phyloP scores from a whole-genome alignment of 306 rosid species.

The Cucurbita maxima region DNA sequence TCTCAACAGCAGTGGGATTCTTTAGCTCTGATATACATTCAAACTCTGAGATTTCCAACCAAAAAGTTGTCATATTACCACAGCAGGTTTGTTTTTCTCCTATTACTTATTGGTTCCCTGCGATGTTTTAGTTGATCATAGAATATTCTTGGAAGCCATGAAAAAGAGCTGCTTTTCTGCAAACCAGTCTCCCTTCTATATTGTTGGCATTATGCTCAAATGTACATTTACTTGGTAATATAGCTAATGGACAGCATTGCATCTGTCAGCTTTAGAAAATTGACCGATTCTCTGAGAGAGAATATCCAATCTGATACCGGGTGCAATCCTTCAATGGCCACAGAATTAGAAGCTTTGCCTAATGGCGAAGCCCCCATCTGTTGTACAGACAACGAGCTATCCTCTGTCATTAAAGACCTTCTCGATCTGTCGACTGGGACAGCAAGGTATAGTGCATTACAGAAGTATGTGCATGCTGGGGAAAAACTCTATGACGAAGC shows the following conservation, averaged over 20 bases:
- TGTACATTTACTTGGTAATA: neutral
- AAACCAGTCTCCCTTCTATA: neutral
- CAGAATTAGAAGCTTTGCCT: slow-evolving; percentile 25
- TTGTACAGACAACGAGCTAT: slow-evolving; percentile 27
- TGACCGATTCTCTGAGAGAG: slow-evolving; percentile 44
- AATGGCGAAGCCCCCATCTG: slow-evolving; percentile 25
- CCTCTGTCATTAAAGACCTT: slow-evolving; percentile 40
- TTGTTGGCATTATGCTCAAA: neutral
- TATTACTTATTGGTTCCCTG: neutral
- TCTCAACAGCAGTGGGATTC: slow-evolving; percentile 66
- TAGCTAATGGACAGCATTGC: slow-evolving; percentile 7
- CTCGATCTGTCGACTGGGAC: slow-evolving; percentile 41
- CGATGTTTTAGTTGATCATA: neutral
- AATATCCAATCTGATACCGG: slow-evolving; percentile 28
- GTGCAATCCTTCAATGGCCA: slow-evolving; percentile 21
- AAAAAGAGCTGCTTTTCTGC: neutral
- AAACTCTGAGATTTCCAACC: slow-evolving; percentile 71
- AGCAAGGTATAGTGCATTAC: slow-evolving; percentile 34
- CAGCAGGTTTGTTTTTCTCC: slow-evolving; percentile 29
- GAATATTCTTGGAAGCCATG: neutral
- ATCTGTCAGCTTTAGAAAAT: slow-evolving; percentile 57
- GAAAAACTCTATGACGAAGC: slow-evolving; percentile 51
- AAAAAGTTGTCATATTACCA: slow-evolving; percentile 57
- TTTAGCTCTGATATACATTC: slow-evolving; percentile 60
- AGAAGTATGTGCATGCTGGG: slow-evolving; percentile 47